Base-by-base conservation (phyloP, 2,329 filamentous ascomycete species). In the Aotearoamyces nothofagi region DNA sequence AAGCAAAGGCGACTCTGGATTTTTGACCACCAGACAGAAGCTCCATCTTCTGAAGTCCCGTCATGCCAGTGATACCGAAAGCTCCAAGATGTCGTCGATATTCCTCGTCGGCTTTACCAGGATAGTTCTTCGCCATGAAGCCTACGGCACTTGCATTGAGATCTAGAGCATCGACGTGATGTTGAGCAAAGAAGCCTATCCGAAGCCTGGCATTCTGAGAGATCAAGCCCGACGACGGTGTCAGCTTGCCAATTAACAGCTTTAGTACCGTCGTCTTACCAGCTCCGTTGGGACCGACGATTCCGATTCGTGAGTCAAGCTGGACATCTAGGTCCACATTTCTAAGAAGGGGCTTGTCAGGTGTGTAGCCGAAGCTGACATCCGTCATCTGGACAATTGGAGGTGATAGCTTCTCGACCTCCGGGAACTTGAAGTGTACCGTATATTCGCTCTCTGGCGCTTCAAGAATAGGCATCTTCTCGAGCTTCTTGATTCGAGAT, bases 231-330 rank as follows among this genome's bases (percentile, higher is more conserved):
- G 70, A 65, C 0, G 75, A 72, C 3, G 90, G 72, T 33, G 71
- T 56, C 14, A 98, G 67, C 45, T 82, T 81, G 38, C 83, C 82
- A 39, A 90, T 93, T 35, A 98, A 75, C n/a, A 98, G 71, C 57
- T 94, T 96, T 42, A 98, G 63, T n/a, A 94, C 79, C 0, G 90
- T 98, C 3, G 90, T 98, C 58, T 98, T 98, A 66, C 90, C 90
- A 24, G 90, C 90, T 56, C 90, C 90, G 65, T 98, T 98, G 47
- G 90, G 90, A 10, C 90, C 90, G n/a, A 98, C 87, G 49, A 98
- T 98, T 49, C 90, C 90, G 44, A 98, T 98, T 39, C 90, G 80
- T 6, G 87, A 96, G 57, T 98, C 90, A 23, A 98, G 76, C 55
- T 98, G 90, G 10, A 98, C 90, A 51, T 96, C 87, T 14, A 98